A percentile compares a stretch with the other conserved stretches of the same genome.
Evolutionary conservation across 1,284 basidiomycete genomes (phyloP).

Genomic region (Amylostereum areolatum): DNA sequence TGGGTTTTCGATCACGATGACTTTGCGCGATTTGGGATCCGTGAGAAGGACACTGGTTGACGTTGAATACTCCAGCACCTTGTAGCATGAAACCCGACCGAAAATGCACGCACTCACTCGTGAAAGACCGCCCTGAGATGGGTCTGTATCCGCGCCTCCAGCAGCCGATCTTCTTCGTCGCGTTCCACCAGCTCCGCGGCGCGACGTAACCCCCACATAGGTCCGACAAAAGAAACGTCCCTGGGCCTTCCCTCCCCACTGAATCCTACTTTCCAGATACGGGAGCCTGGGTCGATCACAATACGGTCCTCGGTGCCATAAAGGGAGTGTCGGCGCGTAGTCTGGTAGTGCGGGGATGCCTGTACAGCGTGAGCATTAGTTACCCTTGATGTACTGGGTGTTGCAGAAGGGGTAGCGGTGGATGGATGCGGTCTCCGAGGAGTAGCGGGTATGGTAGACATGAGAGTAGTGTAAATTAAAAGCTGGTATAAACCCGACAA

Average conservation of each 20-base stretch:
- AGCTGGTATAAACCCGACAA: too few relatives aligned
- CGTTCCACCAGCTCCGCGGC: slow-evolving; percentile 48
- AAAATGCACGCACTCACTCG: slow-evolving; percentile 50
- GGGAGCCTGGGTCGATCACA: slow-evolving; percentile 79
- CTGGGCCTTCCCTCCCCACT: slow-evolving; percentile 83
- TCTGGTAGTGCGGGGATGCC: slow-evolving; percentile 71
- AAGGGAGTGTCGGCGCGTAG: slow-evolving; percentile 70
- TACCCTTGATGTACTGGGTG: slow-evolving; percentile 47
- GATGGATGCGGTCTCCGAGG: slow-evolving; percentile 31
- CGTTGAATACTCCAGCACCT: slow-evolving; percentile 5
- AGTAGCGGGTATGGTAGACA: slow-evolving; percentile 37
- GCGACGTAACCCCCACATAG: slow-evolving; percentile 58
- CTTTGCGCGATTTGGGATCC: slow-evolving; percentile 90
- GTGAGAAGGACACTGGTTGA: slow-evolving; percentile 74
- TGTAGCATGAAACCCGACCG: too few relatives aligned
- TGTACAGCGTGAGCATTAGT: slow-evolving; percentile 46
- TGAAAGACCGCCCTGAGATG: slow-evolving; percentile 77
- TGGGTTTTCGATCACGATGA: slow-evolving; percentile 89
- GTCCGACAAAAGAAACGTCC: slow-evolving; percentile 60
- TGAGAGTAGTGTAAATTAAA: slow-evolving; percentile 12
- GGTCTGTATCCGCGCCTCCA: slow-evolving; percentile 64
- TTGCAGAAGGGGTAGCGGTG: slow-evolving; percentile 28
- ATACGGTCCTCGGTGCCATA: slow-evolving; percentile 86
- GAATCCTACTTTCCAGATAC: slow-evolving; percentile 86
- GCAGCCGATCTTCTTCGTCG: slow-evolving; percentile 65